Conservation (phyloP, 495 filamentous ascomycete genomes). For the Cercophora sp. region DNA sequence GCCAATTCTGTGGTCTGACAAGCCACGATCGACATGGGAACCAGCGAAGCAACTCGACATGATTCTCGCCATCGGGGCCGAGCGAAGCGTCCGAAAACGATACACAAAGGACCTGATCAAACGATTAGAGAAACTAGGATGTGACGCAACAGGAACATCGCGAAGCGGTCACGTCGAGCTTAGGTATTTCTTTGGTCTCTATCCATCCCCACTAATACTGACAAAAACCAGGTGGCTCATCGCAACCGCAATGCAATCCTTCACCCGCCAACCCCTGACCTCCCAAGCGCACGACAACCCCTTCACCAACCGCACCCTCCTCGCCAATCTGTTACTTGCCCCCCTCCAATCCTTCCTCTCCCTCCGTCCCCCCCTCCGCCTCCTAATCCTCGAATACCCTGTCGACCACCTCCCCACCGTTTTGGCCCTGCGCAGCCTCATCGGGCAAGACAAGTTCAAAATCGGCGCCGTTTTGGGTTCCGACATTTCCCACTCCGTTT, state of each 20-base stretch:
- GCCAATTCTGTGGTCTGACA: constrained; percentile 33
- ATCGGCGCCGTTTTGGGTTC: constrained; percentile 41
- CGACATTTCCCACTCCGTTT: constrained; percentile 16
- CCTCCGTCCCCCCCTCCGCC: constrained; percentile 33
- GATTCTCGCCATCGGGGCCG: constrained; percentile 42
- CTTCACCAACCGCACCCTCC: constrained; percentile 38
- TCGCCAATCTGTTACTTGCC: constrained; percentile 43
- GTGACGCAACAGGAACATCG: constrained; percentile 27
- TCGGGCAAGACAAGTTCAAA: constrained; percentile 39
- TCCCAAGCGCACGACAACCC: constrained; percentile 44
- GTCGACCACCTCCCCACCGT: constrained; percentile 43
- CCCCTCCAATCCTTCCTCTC: constrained; percentile 43
- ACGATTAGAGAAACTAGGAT: constrained; percentile 41
- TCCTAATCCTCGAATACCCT: constrained; percentile 46
- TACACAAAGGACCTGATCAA: constrained; percentile 31
- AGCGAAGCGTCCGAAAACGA: constrained; percentile 33
- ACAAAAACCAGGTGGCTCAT: constrained; percentile 37
- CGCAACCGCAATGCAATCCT: constrained; percentile 46
- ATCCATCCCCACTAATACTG: background rate
- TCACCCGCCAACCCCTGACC: constrained; percentile 40
- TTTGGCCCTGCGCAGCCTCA: constrained; percentile 38
- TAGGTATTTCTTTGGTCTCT: constrained; percentile 27
- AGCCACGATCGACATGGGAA: constrained; percentile 12
- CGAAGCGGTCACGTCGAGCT: constrained; percentile 41
- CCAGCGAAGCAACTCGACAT: constrained; percentile 34